Base-by-base conservation (phyloP, 1,284 basidiomycete species). In the Cutaneotrichosporon sp. region DNA sequence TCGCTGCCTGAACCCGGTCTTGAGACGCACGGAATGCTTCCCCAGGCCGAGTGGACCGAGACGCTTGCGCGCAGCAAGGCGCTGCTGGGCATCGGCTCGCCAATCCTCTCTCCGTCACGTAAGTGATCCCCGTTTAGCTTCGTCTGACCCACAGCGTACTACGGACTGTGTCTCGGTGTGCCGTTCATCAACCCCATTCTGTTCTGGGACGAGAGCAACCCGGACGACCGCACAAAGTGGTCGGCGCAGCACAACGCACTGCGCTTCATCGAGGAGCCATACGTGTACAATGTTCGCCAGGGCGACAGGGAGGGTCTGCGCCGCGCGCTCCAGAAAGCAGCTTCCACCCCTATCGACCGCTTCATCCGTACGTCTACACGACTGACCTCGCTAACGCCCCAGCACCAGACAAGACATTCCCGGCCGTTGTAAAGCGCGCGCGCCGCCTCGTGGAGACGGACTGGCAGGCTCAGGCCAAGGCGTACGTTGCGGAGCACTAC, bases 161-260 rank as follows among this genome's bases (percentile, higher is more conserved):
- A 77, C 46, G 76, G 72, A 1, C 60, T 78, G 9, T 78, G 77
- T 37, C 55, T 77, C 22, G 76, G 76, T 7, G 70, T 77, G 13
- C 76, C 76, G 9, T 78, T 77, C 60, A 72, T 78, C 59, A 77
- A 77, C 56, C 70, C 71, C 1, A 59, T 75, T 38, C 13, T 46
- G 12, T 38, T 61, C 20, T 73, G 69, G 67, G 65, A 74, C 46
- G 26, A 49, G 2, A 46, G 66, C 3, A 46, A 77, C 37, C 75
- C 72, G 0, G 50, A 64, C 9, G 57, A 77, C 55, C 63, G 68
- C 40, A 26, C 51, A 2, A 51, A 57, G 33, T 78, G 76, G 77
- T 17, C 51, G 10, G 58, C 70, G 14, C 75, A 77, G 62, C 74
- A 77, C 51, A 59, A 70, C 47, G 66, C 56, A 22, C 52, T 77